phyloP scores from a whole-genome alignment of 202 grass and related monocot species.

The Carex arenaria region DNA sequence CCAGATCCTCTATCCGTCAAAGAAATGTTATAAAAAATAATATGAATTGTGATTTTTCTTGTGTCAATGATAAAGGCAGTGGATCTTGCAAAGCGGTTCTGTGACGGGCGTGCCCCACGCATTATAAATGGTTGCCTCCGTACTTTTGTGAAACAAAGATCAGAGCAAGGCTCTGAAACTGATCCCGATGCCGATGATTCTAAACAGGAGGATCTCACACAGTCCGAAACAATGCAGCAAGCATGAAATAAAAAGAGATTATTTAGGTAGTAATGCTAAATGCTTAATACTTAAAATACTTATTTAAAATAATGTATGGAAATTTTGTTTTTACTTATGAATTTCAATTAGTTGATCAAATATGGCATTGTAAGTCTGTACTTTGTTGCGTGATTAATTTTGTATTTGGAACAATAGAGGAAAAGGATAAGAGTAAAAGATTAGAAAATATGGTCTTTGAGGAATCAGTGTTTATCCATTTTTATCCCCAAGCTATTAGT shows the following conservation, averaged over 20 bases:
- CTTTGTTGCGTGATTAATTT: background rate
- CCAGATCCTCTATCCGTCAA: background rate
- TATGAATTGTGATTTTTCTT: background rate
- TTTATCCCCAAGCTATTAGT: background rate
- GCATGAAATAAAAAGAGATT: background rate
- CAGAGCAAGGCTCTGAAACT: background rate
- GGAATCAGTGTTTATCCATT: background rate
- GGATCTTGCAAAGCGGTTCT: conserved; percentile 94
- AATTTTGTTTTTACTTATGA: background rate
- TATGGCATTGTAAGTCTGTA: background rate
- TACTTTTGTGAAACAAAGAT: conserved; percentile 53
- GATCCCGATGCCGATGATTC: background rate
- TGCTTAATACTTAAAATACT: too few relatives aligned
- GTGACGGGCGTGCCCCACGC: conserved; percentile 73
- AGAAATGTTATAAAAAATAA: background rate
- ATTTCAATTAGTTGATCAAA: background rate
- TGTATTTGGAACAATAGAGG: background rate
- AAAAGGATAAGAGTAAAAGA: background rate
- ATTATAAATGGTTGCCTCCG: conserved; percentile 96
- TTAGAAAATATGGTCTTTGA: background rate
- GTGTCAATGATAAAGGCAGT: conserved; percentile 48
- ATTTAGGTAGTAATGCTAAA: background rate
- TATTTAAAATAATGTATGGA: background rate
- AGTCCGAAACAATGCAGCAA: background rate
- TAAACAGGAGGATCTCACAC: background rate